phyloP scores from a whole-genome alignment of 2,329 filamentous ascomycete species.

The Talaromyces sp. region DNA sequence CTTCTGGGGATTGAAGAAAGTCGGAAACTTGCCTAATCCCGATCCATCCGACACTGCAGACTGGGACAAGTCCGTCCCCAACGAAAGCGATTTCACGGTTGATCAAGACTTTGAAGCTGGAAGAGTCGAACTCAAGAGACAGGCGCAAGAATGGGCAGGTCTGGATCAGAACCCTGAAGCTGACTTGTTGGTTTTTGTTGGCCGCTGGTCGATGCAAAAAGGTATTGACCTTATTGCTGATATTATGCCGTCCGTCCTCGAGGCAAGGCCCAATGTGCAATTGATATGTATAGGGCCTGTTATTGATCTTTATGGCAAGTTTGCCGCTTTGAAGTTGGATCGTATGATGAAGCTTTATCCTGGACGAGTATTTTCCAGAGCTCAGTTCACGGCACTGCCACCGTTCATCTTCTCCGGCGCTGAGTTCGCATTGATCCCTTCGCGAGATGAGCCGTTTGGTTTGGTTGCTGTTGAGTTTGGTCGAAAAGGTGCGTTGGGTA shows the following conservation, averaged over 20 bases:
- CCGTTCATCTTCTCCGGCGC: conserved; percentile 65
- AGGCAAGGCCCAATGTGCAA: conserved; percentile 58
- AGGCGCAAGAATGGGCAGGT: conserved; percentile 67
- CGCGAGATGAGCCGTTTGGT: conserved; percentile 66
- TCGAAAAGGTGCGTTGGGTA: conserved; percentile 64
- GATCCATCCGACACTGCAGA: conserved; percentile 63
- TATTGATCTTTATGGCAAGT: conserved; percentile 66
- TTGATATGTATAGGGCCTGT: conserved; percentile 63
- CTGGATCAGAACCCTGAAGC: conserved; percentile 60
- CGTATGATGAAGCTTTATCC: conserved; percentile 65
- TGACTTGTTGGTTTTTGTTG: conserved; percentile 66
- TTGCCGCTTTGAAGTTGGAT: conserved; percentile 63
- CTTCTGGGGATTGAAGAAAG: conserved; percentile 64
- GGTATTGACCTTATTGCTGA: conserved; percentile 67
- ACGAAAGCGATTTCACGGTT: conserved; percentile 49
- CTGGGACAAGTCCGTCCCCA: conserved; percentile 55
- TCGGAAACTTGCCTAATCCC: conserved; percentile 63
- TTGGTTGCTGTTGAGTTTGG: conserved; percentile 68
- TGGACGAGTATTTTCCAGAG: conserved; percentile 64
- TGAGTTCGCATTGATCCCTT: conserved; percentile 66
- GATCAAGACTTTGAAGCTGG: conserved; percentile 55
- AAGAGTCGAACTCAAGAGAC: conserved; percentile 53
- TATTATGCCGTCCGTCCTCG: conserved; percentile 61
- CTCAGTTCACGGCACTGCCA: conserved; percentile 65
- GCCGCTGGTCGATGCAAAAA: conserved; percentile 68